Conservation (phyloP, 2,329 filamentous ascomycete species). For the Fusarium hainanense region DNA sequence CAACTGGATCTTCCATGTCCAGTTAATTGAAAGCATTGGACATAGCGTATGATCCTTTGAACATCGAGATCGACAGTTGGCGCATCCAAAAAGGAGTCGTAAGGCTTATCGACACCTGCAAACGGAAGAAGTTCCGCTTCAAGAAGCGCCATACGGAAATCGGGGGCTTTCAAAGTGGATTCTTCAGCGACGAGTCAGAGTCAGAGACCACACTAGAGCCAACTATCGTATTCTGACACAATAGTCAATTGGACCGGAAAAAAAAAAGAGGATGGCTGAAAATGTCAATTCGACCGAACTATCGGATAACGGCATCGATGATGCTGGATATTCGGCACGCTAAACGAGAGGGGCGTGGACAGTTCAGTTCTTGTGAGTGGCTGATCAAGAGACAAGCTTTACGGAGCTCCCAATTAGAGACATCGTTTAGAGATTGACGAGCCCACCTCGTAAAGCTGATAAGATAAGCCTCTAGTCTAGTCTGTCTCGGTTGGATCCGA, state of each 20-base stretch:
- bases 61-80: background rate
- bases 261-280: background rate
- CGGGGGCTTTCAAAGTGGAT: background rate
- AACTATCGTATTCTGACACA: background rate
- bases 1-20: background rate
- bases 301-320: background rate
- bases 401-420: background rate
- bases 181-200: background rate
- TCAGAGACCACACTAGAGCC: background rate
- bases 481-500: background rate
- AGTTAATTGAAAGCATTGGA: background rate
- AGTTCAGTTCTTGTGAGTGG: background rate
- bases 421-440: background rate
- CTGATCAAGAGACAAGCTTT: background rate
- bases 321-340: background rate
- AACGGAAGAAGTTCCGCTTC: background rate
- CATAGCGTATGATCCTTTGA: background rate
- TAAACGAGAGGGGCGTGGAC: background rate
- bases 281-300: background rate
- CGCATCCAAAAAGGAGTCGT: background rate
- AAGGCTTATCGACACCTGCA: background rate
- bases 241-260: background rate
- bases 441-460: background rate
- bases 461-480: background rate
- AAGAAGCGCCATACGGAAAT: background rate